phyloP scores from a whole-genome alignment of 345 rosid species.

The Sonneratia alba region DNA sequence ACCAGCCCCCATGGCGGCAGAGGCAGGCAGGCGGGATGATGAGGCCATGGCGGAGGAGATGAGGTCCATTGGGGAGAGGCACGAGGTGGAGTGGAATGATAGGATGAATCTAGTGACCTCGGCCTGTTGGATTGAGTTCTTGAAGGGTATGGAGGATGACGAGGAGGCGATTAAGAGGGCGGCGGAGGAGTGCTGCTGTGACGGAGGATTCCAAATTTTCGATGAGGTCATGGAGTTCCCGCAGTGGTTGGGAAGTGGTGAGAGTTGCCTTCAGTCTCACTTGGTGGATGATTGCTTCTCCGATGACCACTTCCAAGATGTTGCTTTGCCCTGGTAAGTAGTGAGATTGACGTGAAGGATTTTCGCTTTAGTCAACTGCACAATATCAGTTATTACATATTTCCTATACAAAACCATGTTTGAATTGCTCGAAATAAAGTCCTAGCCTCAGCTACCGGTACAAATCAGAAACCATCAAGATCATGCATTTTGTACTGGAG shows the following conservation, averaged over 20 bases:
- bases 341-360: neutral
- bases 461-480: too few relatives aligned
- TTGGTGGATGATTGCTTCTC: constrained; percentile 42
- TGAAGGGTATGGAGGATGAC: constrained; percentile 45
- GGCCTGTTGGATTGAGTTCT: constrained; percentile 73
- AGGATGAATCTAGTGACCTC: constrained; percentile 59
- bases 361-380: too few relatives aligned
- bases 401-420: too few relatives aligned
- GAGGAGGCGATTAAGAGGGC: constrained; percentile 21
- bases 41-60: constrained; percentile 75
- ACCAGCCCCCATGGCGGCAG: neutral
- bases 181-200: constrained; percentile 20
- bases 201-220: constrained; percentile 52
- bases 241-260: constrained; percentile 67
- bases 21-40: constrained; percentile 21
- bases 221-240: constrained; percentile 79
- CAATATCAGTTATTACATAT: too few relatives aligned
- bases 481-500: too few relatives aligned
- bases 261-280: constrained; percentile 52
- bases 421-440: too few relatives aligned
- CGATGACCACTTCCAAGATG: constrained; percentile 39
- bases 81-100: constrained; percentile 78
- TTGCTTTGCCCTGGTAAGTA: constrained; percentile 73
- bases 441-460: too few relatives aligned
- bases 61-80: constrained; percentile 64